Evolutionary conservation across 495 filamentous ascomycete genomes (phyloP), one percentile per base, ranked within the genome.

Genomic region (Aspergillus funiculosus): DNA sequence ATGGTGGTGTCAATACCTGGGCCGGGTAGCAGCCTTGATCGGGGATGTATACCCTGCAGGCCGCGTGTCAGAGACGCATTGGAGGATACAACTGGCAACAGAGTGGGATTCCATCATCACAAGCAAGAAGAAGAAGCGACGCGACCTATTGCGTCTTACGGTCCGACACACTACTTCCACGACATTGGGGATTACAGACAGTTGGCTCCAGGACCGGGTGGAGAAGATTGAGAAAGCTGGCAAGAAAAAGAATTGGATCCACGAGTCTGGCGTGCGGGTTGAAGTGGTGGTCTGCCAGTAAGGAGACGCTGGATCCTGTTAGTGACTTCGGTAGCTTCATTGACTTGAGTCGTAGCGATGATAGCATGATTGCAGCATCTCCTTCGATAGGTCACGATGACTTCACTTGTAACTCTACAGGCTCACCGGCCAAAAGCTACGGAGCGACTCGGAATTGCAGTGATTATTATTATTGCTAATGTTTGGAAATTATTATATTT

Each of bases 1-100:
- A 17, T 84, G 77, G 72, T 84, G 80, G 79, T 68, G 72, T 35
- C 67, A 65, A 38, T 82, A 79, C 53, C 39, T 80, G 4, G 80
- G 80, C 2, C 64, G 70, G 11, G 62, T 80, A 2, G 76, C 74
- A 3, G 58, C 62, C 11, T 50, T 81, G 14, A 54, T 77, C 6
- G 74, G 71, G 1, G 62, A 64, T 38, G 57, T 81, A 5, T 78
- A 76, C 57, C 78, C 78, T 0, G 68, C 76, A n/a, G 77, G 78
- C 1, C 52, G 65, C 19, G 57, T 72, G 3, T 34, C 55, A 7
- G 37, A 53, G 19, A 46, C 35, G 10, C 52, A 57, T 26, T 53
- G 54, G 43, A 50, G 62, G 19, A 50, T 72, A 0, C 43, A 44
- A 8, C 50, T 71, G 10, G 38, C 44, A 3, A 56, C 62, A 6